A percentile compares a stretch with the other conserved stretches of the same genome.
Evolutionary conservation across 2,329 filamentous ascomycete genomes (phyloP).

Genomic region (Phyllosticta ampelicida): DNA sequence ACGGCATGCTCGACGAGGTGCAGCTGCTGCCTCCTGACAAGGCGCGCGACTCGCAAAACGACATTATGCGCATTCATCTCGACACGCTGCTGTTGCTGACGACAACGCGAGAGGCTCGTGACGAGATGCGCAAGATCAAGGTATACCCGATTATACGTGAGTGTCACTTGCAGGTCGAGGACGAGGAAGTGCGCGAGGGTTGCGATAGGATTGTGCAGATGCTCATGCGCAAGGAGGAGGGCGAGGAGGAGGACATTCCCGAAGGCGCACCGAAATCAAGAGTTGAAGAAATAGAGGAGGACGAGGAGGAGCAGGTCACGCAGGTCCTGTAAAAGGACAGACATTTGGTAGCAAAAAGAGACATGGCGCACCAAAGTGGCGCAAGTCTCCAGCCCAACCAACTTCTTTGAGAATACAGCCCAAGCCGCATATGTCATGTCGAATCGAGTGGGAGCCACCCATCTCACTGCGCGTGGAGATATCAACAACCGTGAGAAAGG

Average conservation of each 20-base stretch:
- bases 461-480: no score
- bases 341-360: background rate
- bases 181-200: conserved; percentile 71
- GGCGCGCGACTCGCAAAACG: conserved; percentile 62
- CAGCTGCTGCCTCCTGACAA: conserved; percentile 88
- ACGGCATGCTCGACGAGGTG: conserved; percentile 79
- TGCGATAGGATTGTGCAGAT: conserved; percentile 88
- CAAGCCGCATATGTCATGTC: no score
- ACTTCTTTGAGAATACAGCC: no score
- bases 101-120: conserved; percentile 63
- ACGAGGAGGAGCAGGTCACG: conserved; percentile 26
- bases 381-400: no score
- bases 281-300: conserved; percentile 13
- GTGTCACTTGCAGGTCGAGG: conserved; percentile 64
- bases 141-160: conserved; percentile 87
- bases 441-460: no score
- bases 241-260: conserved; percentile 35
- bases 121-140: conserved; percentile 62
- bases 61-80: conserved; percentile 75
- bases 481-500: no score
- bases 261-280: conserved; percentile 20
- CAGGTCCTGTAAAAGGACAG: conserved; percentile 13
- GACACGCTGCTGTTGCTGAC: conserved; percentile 80
- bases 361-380: no score
- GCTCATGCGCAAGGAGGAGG: conserved; percentile 67